Evolutionary conservation across 2,329 filamentous ascomycete genomes (phyloP), one percentile per base, ranked within the genome.

Genomic region (Phaeoacremonium minimum): DNA sequence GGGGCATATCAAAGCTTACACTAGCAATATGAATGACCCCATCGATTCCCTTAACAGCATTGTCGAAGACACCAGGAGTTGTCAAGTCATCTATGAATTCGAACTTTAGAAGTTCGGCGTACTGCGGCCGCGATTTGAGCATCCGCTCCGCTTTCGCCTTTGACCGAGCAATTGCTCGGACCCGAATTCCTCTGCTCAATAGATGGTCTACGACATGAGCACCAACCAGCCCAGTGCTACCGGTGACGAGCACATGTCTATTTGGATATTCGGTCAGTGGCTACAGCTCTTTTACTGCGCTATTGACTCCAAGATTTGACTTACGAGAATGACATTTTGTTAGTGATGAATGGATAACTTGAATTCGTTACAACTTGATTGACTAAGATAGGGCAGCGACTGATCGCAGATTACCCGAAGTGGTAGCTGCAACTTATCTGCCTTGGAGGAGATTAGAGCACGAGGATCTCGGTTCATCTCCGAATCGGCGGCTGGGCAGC

Each of bases 11-110:
- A 28, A 26, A n/a, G 50, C 59, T 30, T 46, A 65, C 63, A 38
- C 64, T 70, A 6, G 68, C 67, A 2, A 63, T 55, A 32, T 71
- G 67, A 13, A 71, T 60, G 1, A 71, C 55, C 0, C 51, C 63
- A 14, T 69, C 63, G 3, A 71, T 55, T 2, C 53, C 65, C 11
- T 66, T 49, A 18, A 67, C 56, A 1, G 57, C 60, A 3, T 63
- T 53, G 5, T 49, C 44, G 5, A 70, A 57, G 2, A 58, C 60
- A 0, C 57, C 57, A 0, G 52, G 48, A 1, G 57, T 53, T 9
- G 61, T 51, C 35, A 73, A 67, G 35, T 71, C 67, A 5, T 55
- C 42, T 1, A 71, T 57, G 16, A 60, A 48, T 3, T 69, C 57
- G 30, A 69, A 68, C 20, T 67, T 61, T 11, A 71, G 53, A 14